Conservation (phyloP, 106 monocot genomes). For the Phalaenopsis equestris region DNA sequence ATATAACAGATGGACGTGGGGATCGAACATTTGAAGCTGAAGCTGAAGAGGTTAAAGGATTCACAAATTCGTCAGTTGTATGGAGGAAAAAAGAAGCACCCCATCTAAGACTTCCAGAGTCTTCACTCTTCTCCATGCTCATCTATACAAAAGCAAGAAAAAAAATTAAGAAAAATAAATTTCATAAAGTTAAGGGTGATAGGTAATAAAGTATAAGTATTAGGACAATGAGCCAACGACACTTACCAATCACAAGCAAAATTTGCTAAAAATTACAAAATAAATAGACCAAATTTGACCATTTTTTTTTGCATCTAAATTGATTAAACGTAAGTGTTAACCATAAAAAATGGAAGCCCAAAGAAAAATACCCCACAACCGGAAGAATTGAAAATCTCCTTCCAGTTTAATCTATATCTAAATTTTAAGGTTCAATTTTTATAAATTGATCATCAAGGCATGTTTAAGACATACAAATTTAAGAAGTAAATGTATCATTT, state of each 20-base stretch:
- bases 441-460: background rate
- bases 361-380: background rate
- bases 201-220: background rate
- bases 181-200: background rate
- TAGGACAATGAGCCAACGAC: background rate
- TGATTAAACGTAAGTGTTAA: background rate
- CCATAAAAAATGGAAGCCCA: background rate
- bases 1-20: constrained; percentile 67
- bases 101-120: constrained; percentile 52
- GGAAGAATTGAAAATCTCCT: background rate
- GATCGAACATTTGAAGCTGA: constrained; percentile 50
- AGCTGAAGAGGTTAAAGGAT: constrained; percentile 47
- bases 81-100: constrained; percentile 48
- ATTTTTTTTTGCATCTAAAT: background rate
- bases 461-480: background rate
- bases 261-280: background rate
- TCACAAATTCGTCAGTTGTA: constrained; percentile 65
- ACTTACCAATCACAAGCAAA: background rate
- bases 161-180: background rate
- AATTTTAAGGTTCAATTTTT: background rate
- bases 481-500: background rate
- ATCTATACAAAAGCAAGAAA: background rate
- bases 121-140: constrained; percentile 59
- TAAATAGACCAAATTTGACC: background rate
- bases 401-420: background rate